These are phyloP conservation scores for Cordyceps cicadae DNA, from an alignment of 2,329 filamentous ascomycete genomes.

Conservation along the genomic window DNA sequence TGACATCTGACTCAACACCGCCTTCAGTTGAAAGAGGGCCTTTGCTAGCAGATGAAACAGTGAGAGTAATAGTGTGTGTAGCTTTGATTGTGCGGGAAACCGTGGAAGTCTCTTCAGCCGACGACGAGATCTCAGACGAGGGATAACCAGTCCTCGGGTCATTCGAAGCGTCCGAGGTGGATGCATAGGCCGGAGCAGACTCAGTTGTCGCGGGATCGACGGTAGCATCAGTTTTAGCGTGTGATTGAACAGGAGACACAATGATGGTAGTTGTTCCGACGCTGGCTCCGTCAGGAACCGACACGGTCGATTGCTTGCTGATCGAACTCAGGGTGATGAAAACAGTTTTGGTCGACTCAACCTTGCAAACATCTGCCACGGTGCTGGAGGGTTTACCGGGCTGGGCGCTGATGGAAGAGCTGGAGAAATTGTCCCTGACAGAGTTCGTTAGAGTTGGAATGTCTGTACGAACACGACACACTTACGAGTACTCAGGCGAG, in stretches of 20 bases:
- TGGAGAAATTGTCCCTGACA: not conserved
- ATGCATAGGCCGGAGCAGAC: not conserved
- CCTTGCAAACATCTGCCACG: slow-evolving; percentile 13
- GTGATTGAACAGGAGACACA: slow-evolving; percentile 11
- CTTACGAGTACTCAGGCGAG: slow-evolving; percentile 9
- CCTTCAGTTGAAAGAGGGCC: not conserved
- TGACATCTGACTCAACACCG: not conserved
- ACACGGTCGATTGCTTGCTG: slow-evolving; percentile 13
- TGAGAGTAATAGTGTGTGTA: slow-evolving; percentile 17
- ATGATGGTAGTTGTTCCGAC: slow-evolving; percentile 24
- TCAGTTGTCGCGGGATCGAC: slow-evolving; percentile 1
- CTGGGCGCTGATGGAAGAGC: not conserved
- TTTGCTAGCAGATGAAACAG: not conserved
- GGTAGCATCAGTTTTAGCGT: not conserved
- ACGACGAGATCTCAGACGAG: slow-evolving; percentile 7
- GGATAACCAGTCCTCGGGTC: not conserved
- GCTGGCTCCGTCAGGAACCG: slow-evolving; percentile 10
- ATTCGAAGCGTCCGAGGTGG: not conserved
- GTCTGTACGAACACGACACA: not conserved
- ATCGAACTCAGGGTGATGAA: slow-evolving; percentile 38
- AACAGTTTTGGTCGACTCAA: slow-evolving; percentile 33
- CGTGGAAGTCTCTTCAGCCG: not conserved
- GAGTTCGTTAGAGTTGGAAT: not conserved
- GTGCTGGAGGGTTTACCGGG: slow-evolving; percentile 13
- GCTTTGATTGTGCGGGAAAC: slow-evolving; percentile 13